phyloP scores from a whole-genome alignment of 73 alveolate species.

The Durusdinium trenchii region DNA sequence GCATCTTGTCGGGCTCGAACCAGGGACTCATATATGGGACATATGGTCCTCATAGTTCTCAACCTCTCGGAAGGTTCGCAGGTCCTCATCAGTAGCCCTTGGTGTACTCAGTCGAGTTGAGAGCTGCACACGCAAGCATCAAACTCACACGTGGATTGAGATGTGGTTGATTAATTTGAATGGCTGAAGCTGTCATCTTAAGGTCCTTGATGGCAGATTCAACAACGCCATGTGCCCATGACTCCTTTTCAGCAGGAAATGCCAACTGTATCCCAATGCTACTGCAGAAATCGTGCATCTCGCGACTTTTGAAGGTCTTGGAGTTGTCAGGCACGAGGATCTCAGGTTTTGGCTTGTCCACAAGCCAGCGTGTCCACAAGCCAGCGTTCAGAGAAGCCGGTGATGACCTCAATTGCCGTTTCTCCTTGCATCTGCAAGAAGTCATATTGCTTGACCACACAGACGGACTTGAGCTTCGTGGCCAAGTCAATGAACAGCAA shows the following conservation, averaged over 20 bases:
- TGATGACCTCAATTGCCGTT: neutral
- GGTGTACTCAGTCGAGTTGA: too few relatives aligned
- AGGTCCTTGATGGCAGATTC: too few relatives aligned
- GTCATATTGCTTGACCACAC: too few relatives aligned
- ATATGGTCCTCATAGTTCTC: too few relatives aligned
- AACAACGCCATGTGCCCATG: neutral
- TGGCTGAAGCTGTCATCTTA: too few relatives aligned
- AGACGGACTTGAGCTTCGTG: neutral
- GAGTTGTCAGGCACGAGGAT: neutral
- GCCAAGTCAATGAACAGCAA: neutral
- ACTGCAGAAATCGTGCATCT: neutral
- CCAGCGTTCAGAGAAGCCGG: neutral
- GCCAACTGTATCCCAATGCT: neutral
- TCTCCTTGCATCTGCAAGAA: neutral
- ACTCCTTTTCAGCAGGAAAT: neutral
- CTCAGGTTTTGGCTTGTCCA: neutral
- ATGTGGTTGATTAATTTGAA: too few relatives aligned
- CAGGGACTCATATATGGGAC: too few relatives aligned
- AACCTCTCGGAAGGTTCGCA: too few relatives aligned
- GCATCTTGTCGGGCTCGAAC: too few relatives aligned
- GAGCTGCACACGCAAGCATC: too few relatives aligned
- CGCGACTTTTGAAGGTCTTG: neutral
- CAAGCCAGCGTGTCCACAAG: neutral
- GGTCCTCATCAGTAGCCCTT: too few relatives aligned
- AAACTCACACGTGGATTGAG: too few relatives aligned